These are phyloP conservation scores for Elymus sibiricus DNA, from an alignment of 176 grass and related monocot species.

Conservation along the genomic window DNA sequence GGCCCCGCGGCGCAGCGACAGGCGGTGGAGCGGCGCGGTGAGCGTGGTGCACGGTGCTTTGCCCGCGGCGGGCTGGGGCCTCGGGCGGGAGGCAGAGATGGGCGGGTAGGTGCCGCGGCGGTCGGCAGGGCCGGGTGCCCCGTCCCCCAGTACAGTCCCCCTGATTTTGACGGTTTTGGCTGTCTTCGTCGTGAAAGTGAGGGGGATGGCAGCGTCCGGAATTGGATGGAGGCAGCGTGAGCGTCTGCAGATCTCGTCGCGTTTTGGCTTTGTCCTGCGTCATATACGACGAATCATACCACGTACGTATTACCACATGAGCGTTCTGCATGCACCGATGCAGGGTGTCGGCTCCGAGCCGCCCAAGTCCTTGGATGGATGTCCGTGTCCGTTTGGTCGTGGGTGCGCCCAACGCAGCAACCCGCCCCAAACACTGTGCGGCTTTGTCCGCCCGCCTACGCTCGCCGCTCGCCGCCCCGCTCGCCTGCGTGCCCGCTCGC, in stretches of 20 bases:
- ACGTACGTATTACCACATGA: neutral
- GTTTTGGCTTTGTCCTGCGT: neutral
- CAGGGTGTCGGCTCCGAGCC: too few relatives aligned
- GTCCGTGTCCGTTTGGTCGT: too few relatives aligned
- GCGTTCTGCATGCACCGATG: neutral
- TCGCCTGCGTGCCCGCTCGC: too few relatives aligned
- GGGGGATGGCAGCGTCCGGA: neutral
- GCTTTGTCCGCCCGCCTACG: too few relatives aligned
- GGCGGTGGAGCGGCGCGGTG: neutral
- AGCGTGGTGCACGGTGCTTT: neutral
- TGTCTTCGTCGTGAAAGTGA: neutral
- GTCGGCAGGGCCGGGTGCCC: neutral
- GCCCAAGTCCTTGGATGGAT: neutral
- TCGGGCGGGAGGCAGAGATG: neutral
- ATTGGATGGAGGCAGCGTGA: neutral
- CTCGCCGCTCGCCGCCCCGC: too few relatives aligned
- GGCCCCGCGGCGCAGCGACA: neutral
- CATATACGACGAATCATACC: neutral
- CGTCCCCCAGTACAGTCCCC: too few relatives aligned
- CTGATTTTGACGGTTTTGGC: neutral
- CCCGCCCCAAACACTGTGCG: too few relatives aligned
- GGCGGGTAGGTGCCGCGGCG: neutral
- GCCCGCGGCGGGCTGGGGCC: neutral
- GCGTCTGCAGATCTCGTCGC: neutral
- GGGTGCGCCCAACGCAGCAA: too few relatives aligned